Base-by-base conservation (phyloP, 306 rosid species). In the Corylus heterophylla region DNA sequence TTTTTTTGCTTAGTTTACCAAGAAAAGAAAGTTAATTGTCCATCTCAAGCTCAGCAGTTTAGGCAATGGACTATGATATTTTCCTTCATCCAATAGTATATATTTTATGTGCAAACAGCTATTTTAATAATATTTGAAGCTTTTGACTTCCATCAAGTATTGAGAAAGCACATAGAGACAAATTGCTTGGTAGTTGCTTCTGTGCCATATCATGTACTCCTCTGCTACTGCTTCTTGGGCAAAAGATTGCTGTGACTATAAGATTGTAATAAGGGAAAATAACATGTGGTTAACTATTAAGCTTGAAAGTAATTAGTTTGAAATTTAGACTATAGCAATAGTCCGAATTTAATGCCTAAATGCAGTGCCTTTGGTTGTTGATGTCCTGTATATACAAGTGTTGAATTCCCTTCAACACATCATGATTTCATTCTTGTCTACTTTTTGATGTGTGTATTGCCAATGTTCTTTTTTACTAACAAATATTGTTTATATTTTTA, bases 401-500 rank as follows among this genome's bases (percentile, higher is more conserved):
- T 9, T 64, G 16, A 31, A 8, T 37, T 17, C 48, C 48, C 8
- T 20, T n/a, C 27, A 18, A 39, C 50, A 63, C 0, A 37, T 39
- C 31, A 0, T 42, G 7, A 17, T 68, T 20, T 44, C 51, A 42
- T 68, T 22, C 72, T 18, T 17, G 66, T 22, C 39, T 18, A 68
- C 62, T 54, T 76, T 31, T 77, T 76, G n/a, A 70, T 80, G 27
- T 67, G 51, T 31, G 10, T 63, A 22, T 64, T 81, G 71, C 66
- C 76, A 49, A 22, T 52, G 68, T 74, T 35, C 14, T 39, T 68
- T 68, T 68, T 59, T 59, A 25, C 14, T 59, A 5, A 25, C n/a
- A 55, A 45, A 54, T 22, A 68, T 72, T 79, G 48, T 27, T 22
- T 14, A 16, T 81, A 35, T 61, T 50, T 70, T 61, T 64, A 93